A percentile compares a stretch with the other conserved stretches of the same genome.
These are phyloP conservation scores for Raddia distichophylla DNA, from an alignment of 176 grass and related monocot species.

Conservation along the genomic window DNA sequence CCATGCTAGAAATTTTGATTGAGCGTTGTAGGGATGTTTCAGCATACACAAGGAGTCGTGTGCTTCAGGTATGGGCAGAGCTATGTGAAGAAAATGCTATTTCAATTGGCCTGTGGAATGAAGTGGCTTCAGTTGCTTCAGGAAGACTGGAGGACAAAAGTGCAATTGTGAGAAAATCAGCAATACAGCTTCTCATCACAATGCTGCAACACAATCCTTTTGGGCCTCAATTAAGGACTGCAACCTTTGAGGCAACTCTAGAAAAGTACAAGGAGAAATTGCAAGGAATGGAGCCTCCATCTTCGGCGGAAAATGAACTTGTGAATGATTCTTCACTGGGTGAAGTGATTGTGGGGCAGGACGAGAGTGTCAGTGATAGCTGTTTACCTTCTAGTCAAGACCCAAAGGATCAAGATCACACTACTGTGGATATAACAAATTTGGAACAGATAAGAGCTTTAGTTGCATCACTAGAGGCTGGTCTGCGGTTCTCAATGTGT, in stretches of 20 bases:
- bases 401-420: conserved; percentile 52
- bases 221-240: conserved; percentile 75
- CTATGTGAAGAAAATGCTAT: conserved; percentile 89
- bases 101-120: conserved; percentile 97
- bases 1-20: conserved; percentile 91
- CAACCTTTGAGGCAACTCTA: conserved; percentile 82
- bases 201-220: conserved; percentile 98
- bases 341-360: conserved; percentile 53
- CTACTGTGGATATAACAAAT: conserved; percentile 73
- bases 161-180: conserved; percentile 95
- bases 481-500: conserved; percentile 75
- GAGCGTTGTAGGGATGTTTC: conserved; percentile 94
- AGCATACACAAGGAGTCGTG: conserved; percentile 91
- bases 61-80: conserved; percentile 96
- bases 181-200: conserved; percentile 81
- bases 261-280: conserved; percentile 90
- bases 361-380: conserved; percentile 88
- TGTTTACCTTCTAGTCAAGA: conserved; percentile 77
- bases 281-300: conserved; percentile 61
- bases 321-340: conserved; percentile 32
- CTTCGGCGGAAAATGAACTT: conserved; percentile 39
- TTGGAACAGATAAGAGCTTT: conserved; percentile 94
- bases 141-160: conserved; percentile 96
- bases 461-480: conserved; percentile 95
- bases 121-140: conserved; percentile 78